These are phyloP conservation scores for Sugiyamaella smithiae DNA, from an alignment of 805 yeast species.

Conservation along the genomic window DNA sequence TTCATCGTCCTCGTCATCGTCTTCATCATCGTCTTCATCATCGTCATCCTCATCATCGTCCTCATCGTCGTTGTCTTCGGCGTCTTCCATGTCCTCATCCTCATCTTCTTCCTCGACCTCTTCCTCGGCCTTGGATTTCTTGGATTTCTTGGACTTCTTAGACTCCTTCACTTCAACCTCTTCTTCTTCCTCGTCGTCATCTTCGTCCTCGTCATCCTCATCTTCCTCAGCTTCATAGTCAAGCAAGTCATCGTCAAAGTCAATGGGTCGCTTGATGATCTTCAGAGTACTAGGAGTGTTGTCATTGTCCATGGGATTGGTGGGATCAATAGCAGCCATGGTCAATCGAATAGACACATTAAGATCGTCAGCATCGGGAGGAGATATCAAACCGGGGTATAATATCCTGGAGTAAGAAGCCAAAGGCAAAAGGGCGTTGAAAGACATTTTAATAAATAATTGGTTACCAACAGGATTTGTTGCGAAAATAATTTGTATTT, in stretches of 20 bases:
- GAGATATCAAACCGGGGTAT: constrained; percentile 82
- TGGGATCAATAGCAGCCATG: constrained; percentile 94
- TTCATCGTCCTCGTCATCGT: constrained; percentile 61
- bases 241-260: constrained; percentile 27
- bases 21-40: constrained; percentile 54
- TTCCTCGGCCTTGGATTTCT: constrained; percentile 40
- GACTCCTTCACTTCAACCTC: constrained; percentile 38
- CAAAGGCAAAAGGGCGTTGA: constrained; percentile 64
- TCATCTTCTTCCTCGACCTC: constrained; percentile 37
- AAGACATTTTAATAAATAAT: constrained; percentile 12
- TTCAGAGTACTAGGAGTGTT: constrained; percentile 76
- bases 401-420: constrained; percentile 84
- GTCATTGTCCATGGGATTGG: constrained; percentile 58
- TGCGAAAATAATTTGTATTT: not conserved
- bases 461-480: too few relatives aligned
- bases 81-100: constrained; percentile 34
- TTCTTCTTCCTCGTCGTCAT: constrained; percentile 38
- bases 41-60: constrained; percentile 50
- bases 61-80: constrained; percentile 44
- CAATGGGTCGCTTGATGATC: constrained; percentile 67
- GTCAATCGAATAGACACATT: constrained; percentile 90
- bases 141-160: constrained; percentile 23
- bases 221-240: constrained; percentile 32
- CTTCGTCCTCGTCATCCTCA: constrained; percentile 35
- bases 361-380: constrained; percentile 79